Evolutionary conservation across 306 rosid species (phyloP).

Genomic region (Comarum palustre): DNA sequence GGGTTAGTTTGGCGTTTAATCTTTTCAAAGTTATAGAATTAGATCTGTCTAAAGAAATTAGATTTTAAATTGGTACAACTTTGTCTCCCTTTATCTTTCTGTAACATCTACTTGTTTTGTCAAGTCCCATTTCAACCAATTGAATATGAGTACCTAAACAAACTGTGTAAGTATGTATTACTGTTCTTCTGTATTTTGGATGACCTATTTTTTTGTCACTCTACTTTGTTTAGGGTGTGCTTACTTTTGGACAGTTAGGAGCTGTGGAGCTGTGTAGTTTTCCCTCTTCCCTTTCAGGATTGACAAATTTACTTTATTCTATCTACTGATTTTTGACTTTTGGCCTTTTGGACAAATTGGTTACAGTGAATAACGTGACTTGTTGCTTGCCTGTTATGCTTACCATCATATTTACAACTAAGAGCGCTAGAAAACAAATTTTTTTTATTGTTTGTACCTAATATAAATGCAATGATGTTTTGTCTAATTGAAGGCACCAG

Average conservation of each 20-base stretch:
- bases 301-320: background rate
- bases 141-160: background rate
- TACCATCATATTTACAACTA: background rate
- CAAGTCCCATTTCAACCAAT: background rate
- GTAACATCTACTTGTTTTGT: background rate
- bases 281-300: background rate
- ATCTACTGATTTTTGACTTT: background rate
- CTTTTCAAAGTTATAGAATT: background rate
- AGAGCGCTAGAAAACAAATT: background rate
- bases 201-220: background rate
- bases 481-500: conserved; percentile 60
- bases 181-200: background rate
- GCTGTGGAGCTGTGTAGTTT: background rate
- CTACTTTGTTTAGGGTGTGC: background rate
- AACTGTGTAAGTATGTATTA: background rate
- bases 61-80: background rate
- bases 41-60: background rate
- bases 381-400: background rate
- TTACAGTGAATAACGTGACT: background rate
- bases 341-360: background rate
- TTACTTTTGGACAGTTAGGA: too few species aligned
- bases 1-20: background rate
- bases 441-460: background rate
- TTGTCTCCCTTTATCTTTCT: background rate
- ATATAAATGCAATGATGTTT: conserved; percentile 2